These are phyloP conservation scores for Talaromyces liani DNA, from an alignment of 495 filamentous ascomycete genomes.

Conservation along the genomic window DNA sequence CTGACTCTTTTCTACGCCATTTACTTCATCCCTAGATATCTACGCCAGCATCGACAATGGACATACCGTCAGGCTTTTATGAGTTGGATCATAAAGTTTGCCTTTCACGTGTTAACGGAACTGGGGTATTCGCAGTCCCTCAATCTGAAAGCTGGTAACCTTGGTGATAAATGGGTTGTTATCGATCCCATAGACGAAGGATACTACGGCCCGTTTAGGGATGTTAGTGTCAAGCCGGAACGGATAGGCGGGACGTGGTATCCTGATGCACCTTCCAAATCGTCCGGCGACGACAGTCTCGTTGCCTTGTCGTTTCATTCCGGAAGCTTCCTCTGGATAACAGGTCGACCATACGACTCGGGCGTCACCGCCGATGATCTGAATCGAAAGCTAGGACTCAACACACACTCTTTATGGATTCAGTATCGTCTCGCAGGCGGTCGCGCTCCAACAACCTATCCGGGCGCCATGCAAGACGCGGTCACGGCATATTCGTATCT, in stretches of 20 bases:
- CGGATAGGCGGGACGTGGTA: constrained; percentile 16
- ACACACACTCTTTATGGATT: constrained; percentile 12
- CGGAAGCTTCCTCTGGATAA: constrained; percentile 11
- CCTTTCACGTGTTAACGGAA: background rate
- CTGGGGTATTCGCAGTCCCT: background rate
- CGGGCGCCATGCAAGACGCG: background rate
- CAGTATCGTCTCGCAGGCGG: constrained; percentile 13
- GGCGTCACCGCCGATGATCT: background rate
- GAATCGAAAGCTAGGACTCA: constrained; percentile 10
- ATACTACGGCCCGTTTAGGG: constrained; percentile 9
- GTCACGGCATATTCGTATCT: constrained; percentile 16
- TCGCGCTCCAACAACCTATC: background rate
- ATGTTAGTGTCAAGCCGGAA: constrained; percentile 11
- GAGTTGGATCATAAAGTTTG: background rate
- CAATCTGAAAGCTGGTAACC: background rate
- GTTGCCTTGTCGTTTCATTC: constrained; percentile 15
- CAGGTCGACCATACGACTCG: constrained; percentile 8
- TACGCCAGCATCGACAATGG: background rate
- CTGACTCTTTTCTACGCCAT: background rate
- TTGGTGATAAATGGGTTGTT: background rate
- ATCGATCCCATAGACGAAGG: background rate
- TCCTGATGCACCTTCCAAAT: constrained; percentile 5
- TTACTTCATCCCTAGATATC: background rate
- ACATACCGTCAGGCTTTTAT: background rate
- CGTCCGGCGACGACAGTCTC: background rate